These are phyloP conservation scores for Globisporangium megalacanthum DNA, from an alignment of 352 stramenopile species.

Conservation along the genomic window DNA sequence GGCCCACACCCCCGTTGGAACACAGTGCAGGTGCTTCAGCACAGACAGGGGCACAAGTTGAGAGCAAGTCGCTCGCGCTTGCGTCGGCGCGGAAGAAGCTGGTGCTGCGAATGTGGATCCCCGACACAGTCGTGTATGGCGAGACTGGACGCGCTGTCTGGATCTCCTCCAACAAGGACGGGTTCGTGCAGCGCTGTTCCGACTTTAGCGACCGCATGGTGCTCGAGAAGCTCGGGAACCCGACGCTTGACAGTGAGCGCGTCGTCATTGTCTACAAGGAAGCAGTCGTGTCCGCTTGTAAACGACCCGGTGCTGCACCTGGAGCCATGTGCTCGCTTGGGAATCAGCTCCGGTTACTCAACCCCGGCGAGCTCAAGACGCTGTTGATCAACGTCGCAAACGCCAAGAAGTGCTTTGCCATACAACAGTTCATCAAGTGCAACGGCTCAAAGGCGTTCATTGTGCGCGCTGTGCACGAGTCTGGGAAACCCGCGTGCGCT, in stretches of 20 bases:
- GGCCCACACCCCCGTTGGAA: too few species aligned
- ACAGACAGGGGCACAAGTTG: background rate
- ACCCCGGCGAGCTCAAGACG: conserved; percentile 55
- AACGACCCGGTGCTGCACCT: conserved; percentile 8
- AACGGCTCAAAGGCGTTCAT: conserved; percentile 73
- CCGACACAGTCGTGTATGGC: conserved; percentile 78
- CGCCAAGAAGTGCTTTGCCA: conserved; percentile 58
- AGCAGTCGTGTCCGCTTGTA: conserved; percentile 24
- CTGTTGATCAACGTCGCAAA: conserved; percentile 58
- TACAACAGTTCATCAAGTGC: conserved; percentile 68
- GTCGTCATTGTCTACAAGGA: conserved; percentile 69
- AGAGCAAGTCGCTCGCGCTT: background rate
- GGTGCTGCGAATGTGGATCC: conserved; percentile 60
- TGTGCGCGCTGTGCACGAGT: conserved; percentile 59
- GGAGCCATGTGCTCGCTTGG: conserved; percentile 25
- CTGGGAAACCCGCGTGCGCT: conserved; percentile 45
- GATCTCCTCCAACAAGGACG: conserved; percentile 67
- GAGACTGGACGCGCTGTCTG: conserved; percentile 64
- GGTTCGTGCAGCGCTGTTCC: conserved; percentile 52
- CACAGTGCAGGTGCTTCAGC: too few species aligned
- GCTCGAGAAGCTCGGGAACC: conserved; percentile 53
- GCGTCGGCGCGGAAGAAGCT: conserved; percentile 10
- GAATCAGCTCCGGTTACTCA: conserved; percentile 64
- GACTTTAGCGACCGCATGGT: conserved; percentile 73
- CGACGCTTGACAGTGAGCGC: conserved; percentile 30